These are phyloP conservation scores for Malassezia restricta DNA, from an alignment of 1,284 basidiomycete species.

Conservation along the genomic window DNA sequence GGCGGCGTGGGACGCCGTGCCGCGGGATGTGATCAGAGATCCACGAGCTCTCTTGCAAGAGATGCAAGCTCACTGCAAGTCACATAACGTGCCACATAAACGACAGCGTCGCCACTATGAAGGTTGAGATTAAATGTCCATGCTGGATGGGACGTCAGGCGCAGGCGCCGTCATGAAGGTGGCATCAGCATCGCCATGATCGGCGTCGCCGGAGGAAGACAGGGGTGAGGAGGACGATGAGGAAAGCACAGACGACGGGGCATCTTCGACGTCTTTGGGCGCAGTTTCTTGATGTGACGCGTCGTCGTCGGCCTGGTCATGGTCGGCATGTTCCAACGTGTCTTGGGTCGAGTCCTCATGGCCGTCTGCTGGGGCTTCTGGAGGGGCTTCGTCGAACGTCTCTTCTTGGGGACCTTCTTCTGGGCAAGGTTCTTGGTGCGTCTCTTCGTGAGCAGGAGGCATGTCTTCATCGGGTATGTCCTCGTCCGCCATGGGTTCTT, in stretches of 20 bases:
- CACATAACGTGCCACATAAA: neutral
- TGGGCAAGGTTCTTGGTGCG: neutral
- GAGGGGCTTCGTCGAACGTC: neutral
- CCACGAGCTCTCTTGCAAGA: neutral
- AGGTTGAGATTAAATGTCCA: neutral
- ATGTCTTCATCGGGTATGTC: neutral
- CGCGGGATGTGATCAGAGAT: slow-evolving; percentile 8
- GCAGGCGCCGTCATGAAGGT: slow-evolving; percentile 19
- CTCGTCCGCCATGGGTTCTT: slow-evolving; percentile 3
- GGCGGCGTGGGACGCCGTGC: slow-evolving; percentile 10
- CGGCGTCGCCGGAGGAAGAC: slow-evolving; percentile 3
- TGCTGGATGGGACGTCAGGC: neutral
- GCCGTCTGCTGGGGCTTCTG: neutral
- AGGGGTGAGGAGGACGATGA: slow-evolving; percentile 2
- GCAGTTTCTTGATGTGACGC: neutral
- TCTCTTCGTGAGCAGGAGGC: no score
- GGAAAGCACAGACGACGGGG: neutral
- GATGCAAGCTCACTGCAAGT: neutral
- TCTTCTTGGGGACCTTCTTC: neutral
- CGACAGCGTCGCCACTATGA: neutral
- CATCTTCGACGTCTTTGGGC: neutral
- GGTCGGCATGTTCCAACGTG: neutral
- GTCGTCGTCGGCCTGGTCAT: neutral
- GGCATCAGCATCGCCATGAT: slow-evolving; percentile 10
- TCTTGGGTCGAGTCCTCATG: no score